Evolutionary conservation across 2,329 filamentous ascomycete genomes (phyloP).

Genomic region (Aspergillus ochraceus): DNA sequence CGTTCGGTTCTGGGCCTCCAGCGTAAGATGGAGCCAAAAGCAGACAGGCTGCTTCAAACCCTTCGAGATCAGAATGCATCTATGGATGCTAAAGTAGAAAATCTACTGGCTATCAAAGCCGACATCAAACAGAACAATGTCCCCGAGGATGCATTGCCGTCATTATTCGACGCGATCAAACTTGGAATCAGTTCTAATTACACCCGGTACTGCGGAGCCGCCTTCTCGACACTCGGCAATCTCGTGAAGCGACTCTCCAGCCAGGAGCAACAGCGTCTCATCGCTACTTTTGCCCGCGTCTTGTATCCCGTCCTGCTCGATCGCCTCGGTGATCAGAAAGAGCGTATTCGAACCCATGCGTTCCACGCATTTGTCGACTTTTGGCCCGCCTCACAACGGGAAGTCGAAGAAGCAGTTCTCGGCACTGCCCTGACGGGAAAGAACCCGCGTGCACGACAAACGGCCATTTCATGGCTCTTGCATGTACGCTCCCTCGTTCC

Average conservation of each 20-base stretch:
- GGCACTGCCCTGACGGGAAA: conserved; percentile 76
- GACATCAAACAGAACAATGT: conserved; percentile 92
- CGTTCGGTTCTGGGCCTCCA: neutral
- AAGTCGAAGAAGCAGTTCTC: conserved; percentile 78
- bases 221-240: conserved; percentile 85
- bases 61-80: conserved; percentile 64
- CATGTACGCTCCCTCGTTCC: conserved; percentile 54
- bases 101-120: conserved; percentile 75
- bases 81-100: conserved; percentile 69
- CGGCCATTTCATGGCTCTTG: conserved; percentile 80
- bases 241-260: conserved; percentile 81
- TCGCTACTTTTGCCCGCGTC: conserved; percentile 66
- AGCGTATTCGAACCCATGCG: conserved; percentile 76
- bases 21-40: conserved; percentile 58
- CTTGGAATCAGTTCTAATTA: conserved; percentile 74
- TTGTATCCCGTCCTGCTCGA: conserved; percentile 77
- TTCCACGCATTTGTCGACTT: conserved; percentile 75
- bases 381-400: conserved; percentile 66
- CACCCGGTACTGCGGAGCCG: conserved; percentile 72
- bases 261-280: conserved; percentile 74
- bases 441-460: conserved; percentile 81
- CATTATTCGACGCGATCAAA: conserved; percentile 80
- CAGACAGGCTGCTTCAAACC: conserved; percentile 52
- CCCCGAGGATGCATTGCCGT: conserved; percentile 67
- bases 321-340: conserved; percentile 82